Percentiles rank a stretch among this genome's conserved stretches.
These are phyloP conservation scores for Rhododendron ferrugineum DNA, from an alignment of 148 eudicot species.

Conservation along the genomic window DNA sequence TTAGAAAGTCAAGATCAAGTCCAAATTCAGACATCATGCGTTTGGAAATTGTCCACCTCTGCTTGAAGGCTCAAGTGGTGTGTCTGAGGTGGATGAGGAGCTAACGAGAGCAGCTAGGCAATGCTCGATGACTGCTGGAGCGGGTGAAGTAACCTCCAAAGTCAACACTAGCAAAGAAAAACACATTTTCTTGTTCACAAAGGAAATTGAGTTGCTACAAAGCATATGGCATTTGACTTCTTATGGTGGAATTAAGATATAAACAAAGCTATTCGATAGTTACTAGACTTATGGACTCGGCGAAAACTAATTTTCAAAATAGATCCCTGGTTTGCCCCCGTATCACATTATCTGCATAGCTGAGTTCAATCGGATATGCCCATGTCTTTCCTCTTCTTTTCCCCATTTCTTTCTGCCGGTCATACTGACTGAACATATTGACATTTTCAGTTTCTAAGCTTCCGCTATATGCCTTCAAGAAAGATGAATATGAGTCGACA, in stretches of 20 bases:
- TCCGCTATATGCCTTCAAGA: constrained; percentile 65
- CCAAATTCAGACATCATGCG: background rate
- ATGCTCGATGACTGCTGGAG: background rate
- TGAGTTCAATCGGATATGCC: background rate
- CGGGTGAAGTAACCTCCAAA: background rate
- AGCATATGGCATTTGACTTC: background rate
- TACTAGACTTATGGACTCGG: background rate
- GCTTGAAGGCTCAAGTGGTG: background rate
- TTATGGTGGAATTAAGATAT: background rate
- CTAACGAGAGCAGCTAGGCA: background rate
- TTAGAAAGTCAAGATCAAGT: too few species aligned
- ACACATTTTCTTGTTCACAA: background rate
- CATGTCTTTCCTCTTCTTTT: background rate
- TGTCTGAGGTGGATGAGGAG: background rate
- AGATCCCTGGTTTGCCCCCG: background rate
- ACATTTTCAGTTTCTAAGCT: constrained; percentile 46
- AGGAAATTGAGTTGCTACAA: background rate
- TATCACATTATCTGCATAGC: background rate
- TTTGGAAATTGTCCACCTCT: background rate
- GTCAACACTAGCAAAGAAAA: background rate
- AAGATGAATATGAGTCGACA: constrained; percentile 16
- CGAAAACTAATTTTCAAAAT: background rate
- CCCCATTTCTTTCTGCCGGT: background rate
- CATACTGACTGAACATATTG: background rate
- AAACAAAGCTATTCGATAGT: background rate